Evolutionary conservation across 2,329 filamentous ascomycete species (phyloP).

Genomic region (Byssothecium circinans): DNA sequence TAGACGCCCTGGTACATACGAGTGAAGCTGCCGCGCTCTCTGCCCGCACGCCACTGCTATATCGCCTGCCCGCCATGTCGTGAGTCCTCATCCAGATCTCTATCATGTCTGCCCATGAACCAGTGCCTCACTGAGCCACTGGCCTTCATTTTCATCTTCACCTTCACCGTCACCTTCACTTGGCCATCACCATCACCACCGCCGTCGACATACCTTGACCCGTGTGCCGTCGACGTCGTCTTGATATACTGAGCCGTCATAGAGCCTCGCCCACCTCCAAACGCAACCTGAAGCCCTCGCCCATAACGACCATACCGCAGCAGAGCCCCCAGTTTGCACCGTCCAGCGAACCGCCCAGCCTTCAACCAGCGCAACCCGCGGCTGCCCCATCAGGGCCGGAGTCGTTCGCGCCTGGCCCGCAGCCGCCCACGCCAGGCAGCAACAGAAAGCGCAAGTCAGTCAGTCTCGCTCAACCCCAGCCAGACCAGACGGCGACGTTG

Average conservation of each 20-base stretch:
- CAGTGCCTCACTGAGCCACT: conserved; percentile 9
- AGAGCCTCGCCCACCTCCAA: conserved; percentile 48
- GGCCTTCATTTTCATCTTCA: conserved; percentile 6
- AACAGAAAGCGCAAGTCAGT: conserved; percentile 42
- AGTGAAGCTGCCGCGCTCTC: conserved; percentile 35
- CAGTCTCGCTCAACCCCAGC: conserved; percentile 23
- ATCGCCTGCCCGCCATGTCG: conserved; percentile 40
- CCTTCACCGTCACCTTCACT: too few species aligned
- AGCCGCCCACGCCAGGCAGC: conserved; percentile 17
- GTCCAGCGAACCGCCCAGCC: conserved; percentile 30
- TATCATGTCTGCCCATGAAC: conserved; percentile 14
- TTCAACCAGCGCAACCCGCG: conserved; percentile 17
- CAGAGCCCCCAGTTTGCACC: conserved; percentile 22
- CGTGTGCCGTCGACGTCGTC: too few species aligned
- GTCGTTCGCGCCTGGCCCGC: conserved; percentile 21
- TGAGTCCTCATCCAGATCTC: conserved; percentile 34
- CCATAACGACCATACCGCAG: conserved; percentile 39
- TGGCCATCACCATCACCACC: too few species aligned
- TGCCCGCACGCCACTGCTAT: conserved; percentile 20
- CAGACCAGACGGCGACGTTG: conserved; percentile 28
- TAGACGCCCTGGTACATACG: conserved; percentile 26
- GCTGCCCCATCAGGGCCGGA: conserved; percentile 15
- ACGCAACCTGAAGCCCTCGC: conserved; percentile 48
- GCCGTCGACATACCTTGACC: too few species aligned
- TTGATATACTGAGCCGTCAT: conserved; percentile 35